Percentiles rank a stretch among this genome's conserved stretches.
Conservation (phyloP, 257 asterid species). For the Thymus mandschuricus region DNA sequence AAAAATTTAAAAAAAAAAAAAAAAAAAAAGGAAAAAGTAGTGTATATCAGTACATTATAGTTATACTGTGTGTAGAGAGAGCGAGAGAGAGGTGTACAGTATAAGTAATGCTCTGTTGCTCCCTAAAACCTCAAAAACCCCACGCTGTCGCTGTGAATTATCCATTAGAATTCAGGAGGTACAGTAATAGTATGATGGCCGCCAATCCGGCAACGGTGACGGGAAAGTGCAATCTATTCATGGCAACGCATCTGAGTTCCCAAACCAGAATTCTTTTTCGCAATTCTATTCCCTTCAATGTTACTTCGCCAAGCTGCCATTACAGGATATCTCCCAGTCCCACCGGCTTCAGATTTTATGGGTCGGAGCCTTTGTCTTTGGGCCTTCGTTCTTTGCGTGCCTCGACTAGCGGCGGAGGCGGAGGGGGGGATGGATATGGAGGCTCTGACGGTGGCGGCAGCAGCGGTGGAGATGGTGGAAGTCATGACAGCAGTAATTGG, state of each 20-base stretch:
- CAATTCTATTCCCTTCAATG: slow-evolving; percentile 28
- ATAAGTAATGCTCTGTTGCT: too few relatives aligned
- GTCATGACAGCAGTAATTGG: slow-evolving; percentile 49
- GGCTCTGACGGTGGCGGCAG: slow-evolving; percentile 57
- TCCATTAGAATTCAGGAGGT: neutral
- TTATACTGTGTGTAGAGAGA: too few relatives aligned
- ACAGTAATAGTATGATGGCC: slow-evolving; percentile 34
- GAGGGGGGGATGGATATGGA: slow-evolving; percentile 54
- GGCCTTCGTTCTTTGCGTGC: slow-evolving; percentile 45
- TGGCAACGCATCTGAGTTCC: slow-evolving; percentile 25
- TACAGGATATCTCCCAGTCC: slow-evolving; percentile 39
- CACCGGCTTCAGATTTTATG: slow-evolving; percentile 36
- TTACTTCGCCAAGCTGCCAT: slow-evolving; percentile 27
- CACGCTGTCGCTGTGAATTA: neutral
- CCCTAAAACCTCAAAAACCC: slow-evolving; percentile 35
- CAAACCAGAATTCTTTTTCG: slow-evolving; percentile 33
- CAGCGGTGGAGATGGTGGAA: slow-evolving; percentile 43
- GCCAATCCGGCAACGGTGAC: slow-evolving; percentile 32
- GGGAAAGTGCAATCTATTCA: too few relatives aligned
- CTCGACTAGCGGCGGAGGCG: slow-evolving; percentile 58
- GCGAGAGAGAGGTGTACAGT: too few relatives aligned
- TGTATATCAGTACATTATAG: too few relatives aligned
- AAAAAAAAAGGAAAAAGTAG: too few relatives aligned
- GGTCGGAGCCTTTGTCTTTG: slow-evolving; percentile 29
- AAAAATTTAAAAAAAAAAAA: too few relatives aligned